phyloP scores from a whole-genome alignment of 441 rosid species.

The Adansonia grandidieri region DNA sequence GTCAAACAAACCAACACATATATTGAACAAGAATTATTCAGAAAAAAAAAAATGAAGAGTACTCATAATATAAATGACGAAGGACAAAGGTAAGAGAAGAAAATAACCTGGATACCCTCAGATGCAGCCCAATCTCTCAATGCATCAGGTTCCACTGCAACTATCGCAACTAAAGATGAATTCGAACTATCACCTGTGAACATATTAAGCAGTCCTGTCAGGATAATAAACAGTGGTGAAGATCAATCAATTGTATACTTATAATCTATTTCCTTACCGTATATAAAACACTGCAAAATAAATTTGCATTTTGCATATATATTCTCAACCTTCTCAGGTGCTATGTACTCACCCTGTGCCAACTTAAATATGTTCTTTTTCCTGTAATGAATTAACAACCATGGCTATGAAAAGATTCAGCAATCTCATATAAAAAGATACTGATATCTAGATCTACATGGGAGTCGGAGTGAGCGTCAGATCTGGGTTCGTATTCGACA shows the following conservation, averaged over 20 bases:
- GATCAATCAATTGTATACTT: no score
- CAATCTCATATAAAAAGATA: background rate
- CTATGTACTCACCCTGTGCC: constrained; percentile 98
- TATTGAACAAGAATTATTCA: no score
- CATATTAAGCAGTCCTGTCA: constrained; percentile 27
- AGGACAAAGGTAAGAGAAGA: background rate
- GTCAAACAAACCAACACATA: no score
- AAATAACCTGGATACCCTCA: constrained; percentile 59
- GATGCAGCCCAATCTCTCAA: constrained; percentile 68
- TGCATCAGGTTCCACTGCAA: constrained; percentile 62
- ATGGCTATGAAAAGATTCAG: background rate
- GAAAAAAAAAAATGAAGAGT: no score
- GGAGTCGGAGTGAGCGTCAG: no score
- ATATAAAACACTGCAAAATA: constrained; percentile 71
- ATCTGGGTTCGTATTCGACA: no score
- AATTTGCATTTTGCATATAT: constrained; percentile 86
- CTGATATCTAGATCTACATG: no score
- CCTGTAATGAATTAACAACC: constrained; percentile 40
- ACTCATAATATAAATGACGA: no score
- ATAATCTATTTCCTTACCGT: constrained; percentile 58
- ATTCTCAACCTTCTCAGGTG: constrained; percentile 97
- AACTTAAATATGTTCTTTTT: constrained; percentile 89
- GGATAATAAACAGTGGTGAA: background rate
- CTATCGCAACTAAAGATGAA: constrained; percentile 61
- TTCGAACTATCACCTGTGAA: constrained; percentile 71